Evolutionary conservation across 108 stramenopile species (phyloP).

Genomic region (Seminavis robusta): DNA sequence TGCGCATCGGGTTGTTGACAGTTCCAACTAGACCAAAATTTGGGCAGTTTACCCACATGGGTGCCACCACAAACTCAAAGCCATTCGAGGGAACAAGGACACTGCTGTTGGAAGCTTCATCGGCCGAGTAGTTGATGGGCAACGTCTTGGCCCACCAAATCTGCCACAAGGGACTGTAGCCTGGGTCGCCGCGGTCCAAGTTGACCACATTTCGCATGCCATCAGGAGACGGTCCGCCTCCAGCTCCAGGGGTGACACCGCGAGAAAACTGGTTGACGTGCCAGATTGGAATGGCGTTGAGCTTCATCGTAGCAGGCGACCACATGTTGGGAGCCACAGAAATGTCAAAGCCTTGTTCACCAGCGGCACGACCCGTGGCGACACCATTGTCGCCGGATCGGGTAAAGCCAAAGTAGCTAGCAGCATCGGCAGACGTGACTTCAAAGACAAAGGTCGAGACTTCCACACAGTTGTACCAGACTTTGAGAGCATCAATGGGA

Average conservation of each 20-base stretch:
- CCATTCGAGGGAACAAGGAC: slow-evolving; percentile 13
- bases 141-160: slow-evolving; percentile 16
- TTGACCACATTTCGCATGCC: slow-evolving; percentile 24
- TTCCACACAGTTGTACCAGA: slow-evolving; percentile 13
- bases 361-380: not conserved
- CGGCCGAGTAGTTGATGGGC: slow-evolving; percentile 23
- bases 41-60: slow-evolving; percentile 27
- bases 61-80: slow-evolving; percentile 4
- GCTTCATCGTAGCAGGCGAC: too few relatives aligned
- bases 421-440: slow-evolving; percentile 11
- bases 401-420: slow-evolving; percentile 10
- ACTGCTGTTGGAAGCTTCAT: slow-evolving; percentile 8
- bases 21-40: slow-evolving; percentile 16
- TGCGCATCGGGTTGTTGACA: not conserved
- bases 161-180: slow-evolving; percentile 28
- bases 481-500: slow-evolving; percentile 17
- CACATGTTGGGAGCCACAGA: slow-evolving; percentile 2
- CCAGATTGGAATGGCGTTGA: slow-evolving; percentile 14
- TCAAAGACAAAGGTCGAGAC: slow-evolving; percentile 22
- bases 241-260: slow-evolving; percentile 6
- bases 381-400: not conserved
- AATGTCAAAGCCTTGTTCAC: slow-evolving; percentile 9
- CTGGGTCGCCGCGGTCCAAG: slow-evolving; percentile 16
- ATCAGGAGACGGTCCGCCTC: slow-evolving; percentile 14
- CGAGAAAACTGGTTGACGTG: slow-evolving; percentile 18